Evolutionary conservation across 768 basidiomycete species (phyloP).

Genomic region (Dacryopinax primogenitus): DNA sequence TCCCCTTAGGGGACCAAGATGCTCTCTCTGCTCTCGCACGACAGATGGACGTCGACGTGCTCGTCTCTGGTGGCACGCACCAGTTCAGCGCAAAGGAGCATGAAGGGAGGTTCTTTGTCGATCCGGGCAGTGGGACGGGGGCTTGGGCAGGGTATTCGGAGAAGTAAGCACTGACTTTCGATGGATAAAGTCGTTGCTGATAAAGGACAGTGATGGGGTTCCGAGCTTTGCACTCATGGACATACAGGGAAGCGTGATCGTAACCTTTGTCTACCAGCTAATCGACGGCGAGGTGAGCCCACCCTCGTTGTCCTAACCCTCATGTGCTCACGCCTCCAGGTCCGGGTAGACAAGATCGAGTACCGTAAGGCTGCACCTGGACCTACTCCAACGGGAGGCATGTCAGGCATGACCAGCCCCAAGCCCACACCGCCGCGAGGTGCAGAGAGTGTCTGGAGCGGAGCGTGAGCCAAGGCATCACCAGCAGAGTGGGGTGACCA

Average conservation of each 20-base stretch:
- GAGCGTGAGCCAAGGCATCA: neutral
- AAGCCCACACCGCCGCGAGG: neutral
- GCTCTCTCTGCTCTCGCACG: slow-evolving; percentile 73
- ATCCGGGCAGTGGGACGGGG: slow-evolving; percentile 89
- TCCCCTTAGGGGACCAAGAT: slow-evolving; percentile 85
- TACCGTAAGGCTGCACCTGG: slow-evolving; percentile 13
- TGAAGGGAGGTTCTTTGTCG: slow-evolving; percentile 85
- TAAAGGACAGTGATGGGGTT: slow-evolving; percentile 51
- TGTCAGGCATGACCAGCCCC: neutral
- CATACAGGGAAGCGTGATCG: slow-evolving; percentile 90
- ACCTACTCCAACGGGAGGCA: slow-evolving; percentile 49
- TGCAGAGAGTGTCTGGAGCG: slow-evolving; percentile 6
- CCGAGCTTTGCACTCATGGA: slow-evolving; percentile 98
- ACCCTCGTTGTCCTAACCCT: slow-evolving; percentile 12
- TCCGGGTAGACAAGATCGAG: slow-evolving; percentile 65
- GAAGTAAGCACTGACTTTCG: slow-evolving; percentile 47
- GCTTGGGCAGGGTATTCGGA: slow-evolving; percentile 75
- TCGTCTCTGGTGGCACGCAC: slow-evolving; percentile 89
- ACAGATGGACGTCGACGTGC: slow-evolving; percentile 95
- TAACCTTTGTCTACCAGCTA: slow-evolving; percentile 93
- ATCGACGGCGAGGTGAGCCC: slow-evolving; percentile 75
- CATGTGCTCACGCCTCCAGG: neutral
- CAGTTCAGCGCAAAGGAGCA: slow-evolving; percentile 93
- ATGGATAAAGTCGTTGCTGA: too few relatives aligned
- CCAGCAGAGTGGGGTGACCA: neutral